Percentiles rank a stretch among this genome's conserved stretches.
phyloP scores from a whole-genome alignment of 148 eudicot species.

The Nepenthes mirabilis region DNA sequence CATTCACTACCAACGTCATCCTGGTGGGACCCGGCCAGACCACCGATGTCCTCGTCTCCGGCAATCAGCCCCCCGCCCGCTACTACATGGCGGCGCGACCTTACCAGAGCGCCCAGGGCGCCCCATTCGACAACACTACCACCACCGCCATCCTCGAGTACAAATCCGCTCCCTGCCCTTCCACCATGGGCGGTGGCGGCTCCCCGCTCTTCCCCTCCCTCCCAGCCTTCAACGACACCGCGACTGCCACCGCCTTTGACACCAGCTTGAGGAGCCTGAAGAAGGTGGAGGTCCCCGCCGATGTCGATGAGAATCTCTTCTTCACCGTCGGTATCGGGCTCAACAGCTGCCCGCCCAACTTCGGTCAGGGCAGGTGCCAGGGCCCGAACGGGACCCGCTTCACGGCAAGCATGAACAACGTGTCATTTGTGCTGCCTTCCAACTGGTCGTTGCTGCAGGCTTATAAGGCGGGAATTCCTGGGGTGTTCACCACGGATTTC shows the following conservation, averaged over 20 bases:
- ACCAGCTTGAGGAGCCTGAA: slow-evolving; percentile 31
- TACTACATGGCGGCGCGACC: slow-evolving; percentile 55
- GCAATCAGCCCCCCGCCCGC: slow-evolving; percentile 29
- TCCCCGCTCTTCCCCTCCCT: slow-evolving; percentile 13
- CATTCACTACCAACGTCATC: slow-evolving; percentile 29
- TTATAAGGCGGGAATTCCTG: slow-evolving; percentile 23
- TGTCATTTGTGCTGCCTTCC: slow-evolving; percentile 48
- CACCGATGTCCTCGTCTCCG: slow-evolving; percentile 38
- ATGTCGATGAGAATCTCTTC: slow-evolving; percentile 29
- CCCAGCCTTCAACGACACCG: slow-evolving; percentile 42
- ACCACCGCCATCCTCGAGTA: slow-evolving; percentile 47
- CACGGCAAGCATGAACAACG: slow-evolving; percentile 48
- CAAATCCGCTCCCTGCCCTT: slow-evolving; percentile 14
- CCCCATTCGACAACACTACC: slow-evolving; percentile 34
- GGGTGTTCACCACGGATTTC: slow-evolving; percentile 38
- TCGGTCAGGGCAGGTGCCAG: neutral
- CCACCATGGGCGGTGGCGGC: slow-evolving; percentile 1
- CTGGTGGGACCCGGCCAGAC: slow-evolving; percentile 68
- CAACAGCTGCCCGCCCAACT: slow-evolving; percentile 32
- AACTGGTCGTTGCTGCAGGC: slow-evolving; percentile 39
- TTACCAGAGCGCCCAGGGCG: slow-evolving; percentile 41
- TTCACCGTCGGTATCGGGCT: slow-evolving; percentile 48
- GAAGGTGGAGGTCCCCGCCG: slow-evolving; percentile 32
- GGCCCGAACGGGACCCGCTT: slow-evolving; percentile 15
- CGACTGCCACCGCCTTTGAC: slow-evolving; percentile 20